Evolutionary conservation across 768 basidiomycete genomes (phyloP), one percentile per base, ranked within the genome.

Genomic region (Panellus pusillus): DNA sequence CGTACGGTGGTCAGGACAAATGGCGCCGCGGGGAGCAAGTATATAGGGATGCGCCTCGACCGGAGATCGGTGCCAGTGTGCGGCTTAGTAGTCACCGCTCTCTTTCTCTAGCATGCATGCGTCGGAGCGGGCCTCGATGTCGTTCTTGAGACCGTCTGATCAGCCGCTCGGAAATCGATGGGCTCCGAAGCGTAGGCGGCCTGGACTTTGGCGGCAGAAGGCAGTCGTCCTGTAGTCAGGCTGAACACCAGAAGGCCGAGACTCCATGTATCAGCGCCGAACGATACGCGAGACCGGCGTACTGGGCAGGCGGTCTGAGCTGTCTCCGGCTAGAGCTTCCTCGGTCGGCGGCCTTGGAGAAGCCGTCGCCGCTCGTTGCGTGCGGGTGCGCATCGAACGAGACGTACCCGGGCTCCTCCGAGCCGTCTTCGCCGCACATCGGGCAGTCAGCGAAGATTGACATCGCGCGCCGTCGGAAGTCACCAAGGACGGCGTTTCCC

Each of bases 231-330:
- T 0, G 81, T 81, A 17, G 90, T 71, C 20, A 91, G 73, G 18
- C 81, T 79, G 63, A 86, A 84, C 6, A 91, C 76, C 37, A 88
- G 75, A 44, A 87, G 79, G 0, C 89, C 89, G 13, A 89, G 61
- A 0, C 87, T 86, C 89, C 89, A 91, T 40, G 90, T 75, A 57
- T 91, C 89, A 1, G 53, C 61, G 17, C 60, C 56, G 31, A 50
- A 64, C 8, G 59, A 59, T 66, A 66, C 17, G 42, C 35, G 13
- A 38, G 27, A 6, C 65, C 63, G 11, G 19, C 29, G 27, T 57
- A 50, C 32, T 62, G 59, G 20, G 60, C 55, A 9, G 65, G 63
- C 56, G 52, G 18, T 64, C 63, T 13, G 20, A 50, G 4, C 60
- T 61, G 43, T 42, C 37, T 9, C 18, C 6, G 11, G n/a, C 6